Conservation (phyloP, 352 stramenopile genomes). For the Phytophthora hybrid region DNA sequence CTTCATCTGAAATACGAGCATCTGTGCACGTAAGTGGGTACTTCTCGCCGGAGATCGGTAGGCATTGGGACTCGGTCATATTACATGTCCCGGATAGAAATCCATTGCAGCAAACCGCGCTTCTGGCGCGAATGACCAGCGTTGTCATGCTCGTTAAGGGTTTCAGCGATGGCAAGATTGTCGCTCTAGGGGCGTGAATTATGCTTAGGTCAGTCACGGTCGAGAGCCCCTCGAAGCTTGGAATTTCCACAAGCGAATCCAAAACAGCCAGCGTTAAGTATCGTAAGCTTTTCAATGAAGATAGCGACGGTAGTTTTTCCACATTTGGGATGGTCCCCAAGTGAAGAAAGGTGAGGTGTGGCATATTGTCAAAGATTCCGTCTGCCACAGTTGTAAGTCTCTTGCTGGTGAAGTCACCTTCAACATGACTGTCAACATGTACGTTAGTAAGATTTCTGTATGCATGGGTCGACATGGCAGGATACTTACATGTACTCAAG, state of each 20-base stretch:
- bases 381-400: constrained; percentile 25
- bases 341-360: constrained; percentile 46
- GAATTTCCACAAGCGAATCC: constrained; percentile 18
- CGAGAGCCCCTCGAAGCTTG: constrained; percentile 29
- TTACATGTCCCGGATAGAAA: constrained; percentile 34
- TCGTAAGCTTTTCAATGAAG: constrained; percentile 36
- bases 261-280: constrained; percentile 30
- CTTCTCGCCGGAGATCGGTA: constrained; percentile 27
- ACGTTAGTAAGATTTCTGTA: not conserved
- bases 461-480: not conserved
- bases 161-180: constrained; percentile 30
- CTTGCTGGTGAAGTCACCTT: constrained; percentile 42
- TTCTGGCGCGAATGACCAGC: constrained; percentile 35
- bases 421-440: constrained; percentile 31
- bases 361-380: constrained; percentile 48
- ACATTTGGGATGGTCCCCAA: constrained; percentile 38
- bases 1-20: constrained; percentile 20
- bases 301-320: constrained; percentile 41
- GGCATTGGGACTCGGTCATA: constrained; percentile 36
- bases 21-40: constrained; percentile 35
- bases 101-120: constrained; percentile 47
- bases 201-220: constrained; percentile 33
- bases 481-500: constrained; percentile 44
- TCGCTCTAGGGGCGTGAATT: constrained; percentile 31
- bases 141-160: constrained; percentile 24